phyloP scores from a whole-genome alignment of 306 rosid species.

The Gleditsia sinensis region DNA sequence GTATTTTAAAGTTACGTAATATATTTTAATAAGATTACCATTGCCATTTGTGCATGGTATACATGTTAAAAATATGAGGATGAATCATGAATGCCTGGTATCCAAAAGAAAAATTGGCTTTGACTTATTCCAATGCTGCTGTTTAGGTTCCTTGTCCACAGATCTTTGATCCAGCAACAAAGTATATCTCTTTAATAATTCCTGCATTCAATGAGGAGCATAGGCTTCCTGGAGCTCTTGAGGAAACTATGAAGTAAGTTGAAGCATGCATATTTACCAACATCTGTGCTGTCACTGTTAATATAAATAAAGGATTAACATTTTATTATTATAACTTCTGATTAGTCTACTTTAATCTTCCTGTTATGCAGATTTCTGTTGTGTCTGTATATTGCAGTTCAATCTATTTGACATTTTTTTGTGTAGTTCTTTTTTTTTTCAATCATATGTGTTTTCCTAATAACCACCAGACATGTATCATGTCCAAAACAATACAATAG shows the following conservation, averaged over 20 bases:
- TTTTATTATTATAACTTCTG: background rate
- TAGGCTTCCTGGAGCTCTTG: slow-evolving; percentile 88
- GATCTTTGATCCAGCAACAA: slow-evolving; percentile 81
- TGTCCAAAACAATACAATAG: no score
- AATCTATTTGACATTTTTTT: background rate
- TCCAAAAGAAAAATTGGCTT: background rate
- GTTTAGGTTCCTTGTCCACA: slow-evolving; percentile 80
- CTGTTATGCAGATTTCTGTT: background rate
- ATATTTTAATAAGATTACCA: no score
- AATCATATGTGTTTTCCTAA: background rate
- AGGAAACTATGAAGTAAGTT: slow-evolving; percentile 84
- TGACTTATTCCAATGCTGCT: slow-evolving; percentile 33
- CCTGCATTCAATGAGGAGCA: slow-evolving; percentile 89
- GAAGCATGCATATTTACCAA: background rate
- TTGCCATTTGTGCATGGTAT: no score
- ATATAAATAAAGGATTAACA: slow-evolving; percentile 12
- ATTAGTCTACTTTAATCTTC: slow-evolving; percentile 3
- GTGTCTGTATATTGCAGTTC: background rate
- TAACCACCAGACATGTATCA: no score
- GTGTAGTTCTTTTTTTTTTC: background rate
- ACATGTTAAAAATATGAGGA: no score
- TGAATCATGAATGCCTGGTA: background rate
- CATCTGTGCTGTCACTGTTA: slow-evolving; percentile 11
- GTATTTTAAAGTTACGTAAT: no score
- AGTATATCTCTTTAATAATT: slow-evolving; percentile 81